Base-by-base conservation (phyloP, 2,329 filamentous ascomycete genomes). In the Pyricularia pennisetigena region DNA sequence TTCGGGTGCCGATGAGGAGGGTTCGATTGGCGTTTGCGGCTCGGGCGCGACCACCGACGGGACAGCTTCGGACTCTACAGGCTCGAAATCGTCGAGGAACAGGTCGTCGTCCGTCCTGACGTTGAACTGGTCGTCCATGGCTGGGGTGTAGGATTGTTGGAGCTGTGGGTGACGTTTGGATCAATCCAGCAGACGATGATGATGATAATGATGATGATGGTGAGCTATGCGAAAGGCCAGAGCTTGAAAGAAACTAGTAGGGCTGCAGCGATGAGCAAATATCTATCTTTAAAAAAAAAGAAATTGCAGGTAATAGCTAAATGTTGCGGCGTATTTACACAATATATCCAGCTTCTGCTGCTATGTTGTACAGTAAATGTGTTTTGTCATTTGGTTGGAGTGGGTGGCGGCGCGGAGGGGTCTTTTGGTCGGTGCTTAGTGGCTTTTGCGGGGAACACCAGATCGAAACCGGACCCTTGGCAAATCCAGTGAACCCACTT, bases 31-130 rank as follows among this genome's bases (percentile, higher is more conserved):
- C 41, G 41, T 49, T 49, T 23, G 20, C 5, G 28, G 62, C 28
- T 23, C 26, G 7, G 62, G 62, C 20, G 30, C 63, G 63, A 41
- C 63, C 14, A 24, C 63, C 0, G 63, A 35, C n/a, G 63, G 16
- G 61, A 73, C 66, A 2, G 67, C 24, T 12, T 67, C 69, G 7
- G 71, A 20, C 3, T 49, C 76, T 66, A 86, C 80, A 8, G 85
- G 85, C 74, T 88, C 86, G 69, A 88, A 86, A 72, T 88, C 86
- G 71, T 88, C 86, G 70, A 83, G 83, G 74, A 88, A 88, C 69
- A 88, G 80, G 73, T 87, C 86, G 72, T 88, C 86, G 73, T 88
- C 86, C 64, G 86, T 88, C 24, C 86, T 81, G 65, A 85, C 85
- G 69, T 83, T 82, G 71, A 87, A 88, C 73, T 88, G 85, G 71